Conservation (phyloP, 352 stramenopile genomes). For the Bremia lactucae region DNA sequence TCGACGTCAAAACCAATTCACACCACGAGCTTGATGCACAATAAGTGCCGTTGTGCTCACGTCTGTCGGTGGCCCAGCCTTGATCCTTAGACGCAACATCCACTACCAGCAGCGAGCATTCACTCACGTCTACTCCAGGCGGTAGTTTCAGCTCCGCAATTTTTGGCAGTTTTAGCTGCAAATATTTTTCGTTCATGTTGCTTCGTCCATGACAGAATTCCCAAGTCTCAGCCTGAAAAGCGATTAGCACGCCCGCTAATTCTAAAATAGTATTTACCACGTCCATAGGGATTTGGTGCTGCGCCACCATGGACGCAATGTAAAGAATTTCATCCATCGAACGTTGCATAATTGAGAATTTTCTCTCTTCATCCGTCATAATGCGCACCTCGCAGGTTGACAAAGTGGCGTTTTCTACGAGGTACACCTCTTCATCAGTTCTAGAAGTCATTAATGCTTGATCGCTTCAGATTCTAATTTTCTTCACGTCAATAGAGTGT, state of each 20-base stretch:
- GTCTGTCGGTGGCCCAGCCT: conserved; percentile 44
- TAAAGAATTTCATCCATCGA: conserved; percentile 29
- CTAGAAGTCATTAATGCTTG: conserved; percentile 5
- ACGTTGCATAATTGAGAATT: conserved; percentile 8
- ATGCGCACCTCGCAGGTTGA: conserved; percentile 8
- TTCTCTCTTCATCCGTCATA: conserved; percentile 16
- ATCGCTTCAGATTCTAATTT: no score
- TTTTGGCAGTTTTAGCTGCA: conserved; percentile 31
- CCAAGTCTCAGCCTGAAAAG: conserved; percentile 30
- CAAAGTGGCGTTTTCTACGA: conserved; percentile 25
- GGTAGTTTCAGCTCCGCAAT: conserved; percentile 27
- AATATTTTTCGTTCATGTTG: conserved; percentile 53
- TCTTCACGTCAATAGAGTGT: no score
- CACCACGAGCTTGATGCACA: conserved; percentile 45
- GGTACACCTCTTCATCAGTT: conserved; percentile 22
- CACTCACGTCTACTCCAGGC: conserved; percentile 23
- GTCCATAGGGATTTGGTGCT: conserved; percentile 24
- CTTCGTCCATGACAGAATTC: conserved; percentile 16
- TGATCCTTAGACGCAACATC: conserved; percentile 64
- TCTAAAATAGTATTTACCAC: conserved; percentile 39
- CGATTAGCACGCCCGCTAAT: conserved; percentile 40
- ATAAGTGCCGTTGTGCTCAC: conserved; percentile 49
- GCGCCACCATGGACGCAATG: conserved; percentile 29
- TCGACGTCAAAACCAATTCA: conserved; percentile 39
- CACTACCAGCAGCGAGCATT: conserved; percentile 32